phyloP scores from a whole-genome alignment of 1,284 basidiomycete genomes.

The Schizopora paradoxa region DNA sequence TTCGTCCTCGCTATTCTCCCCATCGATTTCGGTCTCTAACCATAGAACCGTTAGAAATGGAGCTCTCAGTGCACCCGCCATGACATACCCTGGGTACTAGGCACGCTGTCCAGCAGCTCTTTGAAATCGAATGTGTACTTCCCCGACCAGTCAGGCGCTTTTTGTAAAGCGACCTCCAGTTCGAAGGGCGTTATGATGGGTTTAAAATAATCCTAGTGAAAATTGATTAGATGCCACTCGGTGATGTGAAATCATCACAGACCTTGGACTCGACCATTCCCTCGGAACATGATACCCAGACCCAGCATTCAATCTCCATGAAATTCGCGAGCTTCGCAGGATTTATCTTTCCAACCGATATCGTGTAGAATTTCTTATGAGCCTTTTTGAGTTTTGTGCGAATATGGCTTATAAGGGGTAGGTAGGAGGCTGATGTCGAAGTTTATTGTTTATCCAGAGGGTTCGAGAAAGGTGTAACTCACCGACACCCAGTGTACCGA shows the following conservation, averaged over 20 bases:
- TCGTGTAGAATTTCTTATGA: constrained; percentile 88
- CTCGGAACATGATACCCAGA: constrained; percentile 92
- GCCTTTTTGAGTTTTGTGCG: constrained; percentile 59
- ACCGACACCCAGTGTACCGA: constrained; percentile 92
- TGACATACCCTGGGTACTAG: constrained; percentile 31
- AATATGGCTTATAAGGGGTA: constrained; percentile 75
- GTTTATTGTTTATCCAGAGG: constrained; percentile 18
- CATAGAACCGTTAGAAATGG: constrained; percentile 11
- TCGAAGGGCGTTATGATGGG: constrained; percentile 97
- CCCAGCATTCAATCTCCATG: constrained; percentile 93
- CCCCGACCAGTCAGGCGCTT: constrained; percentile 70
- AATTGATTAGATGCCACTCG: neutral
- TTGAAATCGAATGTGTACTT: constrained; percentile 81
- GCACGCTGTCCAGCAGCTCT: constrained; percentile 59
- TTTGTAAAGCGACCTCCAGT: constrained; percentile 74
- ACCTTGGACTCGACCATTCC: constrained; percentile 84
- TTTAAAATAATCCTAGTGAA: constrained; percentile 73
- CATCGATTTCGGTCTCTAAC: constrained; percentile 14
- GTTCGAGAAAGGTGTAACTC: constrained; percentile 25
- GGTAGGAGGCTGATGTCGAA: constrained; percentile 59
- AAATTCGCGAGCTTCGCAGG: constrained; percentile 97
- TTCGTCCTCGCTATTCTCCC: constrained; percentile 27
- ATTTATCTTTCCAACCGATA: constrained; percentile 93
- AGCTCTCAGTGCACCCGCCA: constrained; percentile 6
- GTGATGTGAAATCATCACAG: constrained; percentile 13